Evolutionary conservation across 176 grass and related monocot genomes (phyloP), one percentile per base, ranked within the genome.

Genomic region (Poa annua): DNA sequence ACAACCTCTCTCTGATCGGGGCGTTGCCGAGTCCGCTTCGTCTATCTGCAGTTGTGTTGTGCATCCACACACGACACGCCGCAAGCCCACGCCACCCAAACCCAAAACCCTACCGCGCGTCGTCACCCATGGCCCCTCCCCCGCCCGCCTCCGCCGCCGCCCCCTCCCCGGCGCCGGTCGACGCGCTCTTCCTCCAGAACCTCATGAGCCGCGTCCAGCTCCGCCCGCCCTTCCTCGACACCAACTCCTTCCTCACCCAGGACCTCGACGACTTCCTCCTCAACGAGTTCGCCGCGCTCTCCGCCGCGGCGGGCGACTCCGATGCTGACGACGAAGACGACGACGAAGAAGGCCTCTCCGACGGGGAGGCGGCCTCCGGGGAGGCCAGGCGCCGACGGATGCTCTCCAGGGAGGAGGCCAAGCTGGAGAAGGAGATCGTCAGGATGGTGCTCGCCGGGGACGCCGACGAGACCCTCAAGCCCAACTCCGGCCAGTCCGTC

Each of bases 171-270:
- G 82, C 91, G 50, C 87, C 95, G 19, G 88, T 90, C 75, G 97
- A 99, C 59, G 77, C 89, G 11, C 83, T 94, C 22, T 90, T 94
- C 81, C 97, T 99, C 11, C 93, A 90, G 79, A 92, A 89, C 81
- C 89, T 99, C 11, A 96, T 96, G 91, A 86, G 74, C 75, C 93
- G 97, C 26, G 86, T 99, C 76, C 97, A 99, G 78, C 97, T 99
- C 88, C 93, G 87, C 6, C 91, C 91, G 79, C 91, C 96, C n/a
- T 99, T 87, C 82, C 91, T 96, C 68, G 91, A 94, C 62, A 92
- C 93, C 89, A 99, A 99, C 84, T 99, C 97, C 34, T 96, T 99
- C 86, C 91, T 99, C 80, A 90, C 91, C 64, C 93, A 91, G 83
- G 87, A 84, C 70, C 83, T 95, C 26, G 85, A 93, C 51, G 97